These are phyloP conservation scores for Colletotrichum somersetense DNA, from an alignment of 2,329 filamentous ascomycete genomes.

Conservation along the genomic window DNA sequence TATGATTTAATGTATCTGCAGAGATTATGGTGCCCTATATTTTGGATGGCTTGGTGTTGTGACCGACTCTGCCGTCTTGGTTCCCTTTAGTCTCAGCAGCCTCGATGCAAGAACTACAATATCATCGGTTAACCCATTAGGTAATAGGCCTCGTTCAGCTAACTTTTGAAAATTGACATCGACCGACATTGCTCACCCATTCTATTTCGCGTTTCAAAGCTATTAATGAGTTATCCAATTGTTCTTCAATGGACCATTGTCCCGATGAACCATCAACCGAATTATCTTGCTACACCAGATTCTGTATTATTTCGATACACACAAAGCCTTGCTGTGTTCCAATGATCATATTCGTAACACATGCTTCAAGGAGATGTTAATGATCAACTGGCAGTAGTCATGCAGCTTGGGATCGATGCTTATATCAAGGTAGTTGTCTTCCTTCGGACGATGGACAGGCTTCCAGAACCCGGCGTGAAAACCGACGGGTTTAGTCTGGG, in stretches of 20 bases:
- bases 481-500: background rate
- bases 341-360: background rate
- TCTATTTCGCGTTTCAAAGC: background rate
- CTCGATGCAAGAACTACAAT: no score
- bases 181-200: background rate
- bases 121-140: no score
- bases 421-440: background rate
- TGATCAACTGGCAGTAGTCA: background rate
- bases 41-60: no score
- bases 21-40: no score
- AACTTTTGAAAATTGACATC: background rate
- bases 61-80: no score
- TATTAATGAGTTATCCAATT: fast-evolving
- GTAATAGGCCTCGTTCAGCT: no score
- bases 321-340: background rate
- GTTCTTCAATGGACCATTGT: background rate
- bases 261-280: background rate
- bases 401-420: background rate
- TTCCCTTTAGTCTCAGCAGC: no score
- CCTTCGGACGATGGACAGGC: background rate
- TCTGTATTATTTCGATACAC: background rate
- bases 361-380: background rate
- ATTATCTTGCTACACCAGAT: background rate
- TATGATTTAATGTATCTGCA: no score
- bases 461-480: background rate